Evolutionary conservation across 495 filamentous ascomycete species (phyloP).

Genomic region (Wilcoxina mikolae): DNA sequence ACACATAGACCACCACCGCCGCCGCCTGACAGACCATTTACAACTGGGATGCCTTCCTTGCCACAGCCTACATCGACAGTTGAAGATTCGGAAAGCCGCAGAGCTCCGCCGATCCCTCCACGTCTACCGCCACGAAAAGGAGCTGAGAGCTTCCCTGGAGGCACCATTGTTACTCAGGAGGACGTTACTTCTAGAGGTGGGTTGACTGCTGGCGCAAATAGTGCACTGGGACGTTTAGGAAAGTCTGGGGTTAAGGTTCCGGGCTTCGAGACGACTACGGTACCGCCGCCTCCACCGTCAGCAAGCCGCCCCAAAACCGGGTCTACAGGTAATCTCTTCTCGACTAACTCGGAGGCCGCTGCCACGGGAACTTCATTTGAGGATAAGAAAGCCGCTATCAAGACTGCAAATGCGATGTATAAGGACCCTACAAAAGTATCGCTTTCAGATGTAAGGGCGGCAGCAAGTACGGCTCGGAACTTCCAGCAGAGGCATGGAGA

Average conservation of each 20-base stretch:
- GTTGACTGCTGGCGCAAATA: conserved; percentile 14
- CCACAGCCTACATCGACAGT: not conserved
- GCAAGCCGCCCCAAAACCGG: conserved; percentile 8
- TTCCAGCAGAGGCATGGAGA: conserved; percentile 61
- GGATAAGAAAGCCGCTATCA: conserved; percentile 47
- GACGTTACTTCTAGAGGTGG: not conserved
- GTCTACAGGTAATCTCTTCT: conserved; percentile 32
- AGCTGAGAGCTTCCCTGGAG: conserved; percentile 39
- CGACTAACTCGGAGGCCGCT: conserved; percentile 40
- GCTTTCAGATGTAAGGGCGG: conserved; percentile 38
- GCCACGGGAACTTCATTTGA: conserved; percentile 43
- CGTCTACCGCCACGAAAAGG: conserved; percentile 57
- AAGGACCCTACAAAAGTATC: conserved; percentile 46
- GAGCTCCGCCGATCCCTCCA: conserved; percentile 47
- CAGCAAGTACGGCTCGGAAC: conserved; percentile 49
- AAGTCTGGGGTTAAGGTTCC: conserved; percentile 73
- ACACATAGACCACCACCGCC: not conserved
- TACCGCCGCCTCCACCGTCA: conserved; percentile 11
- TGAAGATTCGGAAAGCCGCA: conserved; percentile 3
- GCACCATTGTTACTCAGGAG: conserved; percentile 35
- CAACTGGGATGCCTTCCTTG: no score
- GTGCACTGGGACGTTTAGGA: conserved; percentile 39
- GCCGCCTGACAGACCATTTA: conserved; percentile 27
- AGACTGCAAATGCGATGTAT: conserved; percentile 41
- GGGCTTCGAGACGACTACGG: conserved; percentile 48